These are phyloP conservation scores for Flueggea neowawraea DNA, from an alignment of 441 rosid species.

Conservation along the genomic window DNA sequence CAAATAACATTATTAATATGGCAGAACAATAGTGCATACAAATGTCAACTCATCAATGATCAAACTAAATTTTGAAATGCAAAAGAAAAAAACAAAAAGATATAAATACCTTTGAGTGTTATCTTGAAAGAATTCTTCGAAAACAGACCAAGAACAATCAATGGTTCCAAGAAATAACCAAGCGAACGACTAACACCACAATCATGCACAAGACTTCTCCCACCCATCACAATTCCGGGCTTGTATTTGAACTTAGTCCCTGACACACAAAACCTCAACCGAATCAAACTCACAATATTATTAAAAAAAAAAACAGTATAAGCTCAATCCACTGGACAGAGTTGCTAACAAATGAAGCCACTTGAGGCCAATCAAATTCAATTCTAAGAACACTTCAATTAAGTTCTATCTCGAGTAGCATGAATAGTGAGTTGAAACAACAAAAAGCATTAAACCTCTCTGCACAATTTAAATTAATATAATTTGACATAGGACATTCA, in stretches of 20 bases:
- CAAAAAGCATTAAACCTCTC: too few relatives aligned
- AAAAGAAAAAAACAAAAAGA: not conserved
- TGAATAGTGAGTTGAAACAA: too few relatives aligned
- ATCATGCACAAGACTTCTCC: slow-evolving; percentile 61
- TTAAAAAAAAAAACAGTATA: too few relatives aligned
- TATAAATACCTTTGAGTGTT: slow-evolving; percentile 59
- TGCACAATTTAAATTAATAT: too few relatives aligned
- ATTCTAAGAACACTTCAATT: too few relatives aligned
- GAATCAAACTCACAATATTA: slow-evolving; percentile 1
- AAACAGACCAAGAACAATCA: slow-evolving; percentile 71
- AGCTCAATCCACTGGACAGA: too few relatives aligned
- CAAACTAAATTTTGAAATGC: not conserved
- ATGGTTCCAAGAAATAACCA: slow-evolving; percentile 83
- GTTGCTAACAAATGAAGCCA: too few relatives aligned
- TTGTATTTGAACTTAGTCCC: slow-evolving; percentile 72
- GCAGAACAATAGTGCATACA: too few relatives aligned
- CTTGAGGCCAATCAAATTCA: too few relatives aligned
- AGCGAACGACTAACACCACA: slow-evolving; percentile 70
- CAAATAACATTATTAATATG: too few relatives aligned
- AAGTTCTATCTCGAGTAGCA: too few relatives aligned
- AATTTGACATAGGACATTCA: too few relatives aligned
- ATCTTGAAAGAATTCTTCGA: slow-evolving; percentile 64
- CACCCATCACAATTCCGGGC: slow-evolving; percentile 79
- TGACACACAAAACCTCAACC: slow-evolving; percentile 18
- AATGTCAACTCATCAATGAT: not conserved